Evolutionary conservation across 768 basidiomycete species (phyloP), one percentile per base, ranked within the genome.

Genomic region (Mycena sanguinolenta): DNA sequence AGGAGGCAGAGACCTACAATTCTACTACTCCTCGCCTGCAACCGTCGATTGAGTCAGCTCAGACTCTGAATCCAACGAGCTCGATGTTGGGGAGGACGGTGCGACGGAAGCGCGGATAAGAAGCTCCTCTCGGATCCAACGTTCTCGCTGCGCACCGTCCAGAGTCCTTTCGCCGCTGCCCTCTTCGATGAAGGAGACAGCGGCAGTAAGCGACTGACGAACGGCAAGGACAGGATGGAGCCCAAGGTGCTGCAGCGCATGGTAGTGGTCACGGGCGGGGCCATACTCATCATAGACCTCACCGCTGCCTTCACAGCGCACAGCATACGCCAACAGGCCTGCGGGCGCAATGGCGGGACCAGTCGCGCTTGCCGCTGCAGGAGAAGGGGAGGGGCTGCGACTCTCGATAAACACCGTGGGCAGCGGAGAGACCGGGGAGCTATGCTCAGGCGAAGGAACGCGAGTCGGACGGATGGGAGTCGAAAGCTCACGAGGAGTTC

Each of bases 351-450:
- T 21, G 44, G 3, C 21, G 2, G 16, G 16, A n/a, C 52, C 17
- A 34, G 10, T 30, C 50, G 14, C 7, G 21, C 16, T 8, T 14
- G 39, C n/a, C n/a, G n/a, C n/a, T n/a, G n/a, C n/a, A n/a, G n/a
- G 3, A 13, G 58, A n/a, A 3, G 65, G 65, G 19, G 58, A 67
- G 1, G 64, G 55, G 32, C 32, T 65, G 23, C 44, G 64, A 34
- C 64, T 65, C 0, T 60, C 19, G 21, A 54, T 60, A 0, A 46
- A 13, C 3, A 59, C 16, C 0, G 36, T 6, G 17, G 32, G 32
- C n/a, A n/a, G n/a, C n/a, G n/a, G n/a, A n/a, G n/a, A n/a, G n/a
- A n/a, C n/a, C n/a, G n/a, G n/a, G n/a, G n/a, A n/a, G n/a, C n/a
- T 34, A 34, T 34, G 32, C 32, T 10, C 32, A 10, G 32, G 32